Base-by-base conservation (phyloP, 257 asterid species). In the Eustoma russellianum region DNA sequence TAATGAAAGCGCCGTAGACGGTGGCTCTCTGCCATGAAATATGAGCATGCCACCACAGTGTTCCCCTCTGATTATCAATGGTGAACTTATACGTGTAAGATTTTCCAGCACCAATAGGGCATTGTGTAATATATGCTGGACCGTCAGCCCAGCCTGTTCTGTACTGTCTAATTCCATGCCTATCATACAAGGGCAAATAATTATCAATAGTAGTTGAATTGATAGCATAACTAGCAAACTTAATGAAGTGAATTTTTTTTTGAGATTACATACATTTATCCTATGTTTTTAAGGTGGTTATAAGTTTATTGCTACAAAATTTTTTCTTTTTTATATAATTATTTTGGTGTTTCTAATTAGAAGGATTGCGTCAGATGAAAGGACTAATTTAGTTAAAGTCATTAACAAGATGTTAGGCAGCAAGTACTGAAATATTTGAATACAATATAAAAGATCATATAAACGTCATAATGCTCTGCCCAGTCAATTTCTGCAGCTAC, bases 1-100 rank as follows among this genome's bases (percentile, higher is more conserved):
- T 81, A 70, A 87, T 81, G 68, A 87, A 87, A 61, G 93, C 94
- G 9, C 96, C 96, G 59, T 81, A 60, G 1, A 83, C 67, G 4
- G 94, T 71, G 52, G 96, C 89, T 33, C 94, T 85, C 67, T 83
- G 96, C 96, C 96, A 87, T 5, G 87, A 64, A 47, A 72, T 69
- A 59, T 87, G 96, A 52, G 96, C 92, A 50, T 87, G 96, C 96
- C 96, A 87, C 83, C 82, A 74, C 6, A 87, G 79, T 1, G 94
- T 87, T 18, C 94, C 94, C 35, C 89, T 74, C 33, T 87, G 92
- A 18, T 64, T 68, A 35, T 40, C 68, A 0, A 81, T 67, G 9
- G 59, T 76, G 78, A 87, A 87, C 6, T 65, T 76, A 78, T 83
- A 87, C 0, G 77, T 77, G 46, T 79, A 87, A 6, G 38, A 62